phyloP scores from a whole-genome alignment of 352 stramenopile genomes.

The Phytophthora ohioensis region DNA sequence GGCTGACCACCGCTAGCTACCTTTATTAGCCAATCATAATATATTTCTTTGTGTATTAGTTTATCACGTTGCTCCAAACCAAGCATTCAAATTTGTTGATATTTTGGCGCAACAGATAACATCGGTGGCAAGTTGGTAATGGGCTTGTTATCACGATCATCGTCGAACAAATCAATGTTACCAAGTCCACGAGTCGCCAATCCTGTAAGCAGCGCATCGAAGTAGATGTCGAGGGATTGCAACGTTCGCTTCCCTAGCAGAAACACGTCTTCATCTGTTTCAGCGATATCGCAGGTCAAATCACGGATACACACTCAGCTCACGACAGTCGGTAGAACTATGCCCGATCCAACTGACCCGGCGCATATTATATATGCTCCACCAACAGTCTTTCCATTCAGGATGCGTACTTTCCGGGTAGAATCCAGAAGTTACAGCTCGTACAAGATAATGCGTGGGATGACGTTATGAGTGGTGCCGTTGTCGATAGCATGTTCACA shows the following conservation, averaged over 20 bases:
- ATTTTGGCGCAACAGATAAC: not conserved
- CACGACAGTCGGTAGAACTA: not conserved
- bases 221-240: slow-evolving; percentile 10
- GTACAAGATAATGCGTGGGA: not conserved
- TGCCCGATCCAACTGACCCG: not conserved
- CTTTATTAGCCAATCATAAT: too few relatives aligned
- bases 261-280: slow-evolving; percentile 1
- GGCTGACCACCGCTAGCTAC: too few relatives aligned
- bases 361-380: not conserved
- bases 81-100: too few relatives aligned
- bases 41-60: too few relatives aligned
- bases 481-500: not conserved
- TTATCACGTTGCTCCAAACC: too few relatives aligned
- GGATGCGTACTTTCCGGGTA: too few relatives aligned
- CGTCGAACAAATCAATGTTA: slow-evolving; percentile 8
- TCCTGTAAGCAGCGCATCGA: slow-evolving; percentile 5
- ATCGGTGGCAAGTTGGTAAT: not conserved
- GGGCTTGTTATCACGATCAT: slow-evolving; percentile 5
- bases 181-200: not conserved
- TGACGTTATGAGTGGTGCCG: slow-evolving; percentile 7
- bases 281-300: not conserved
- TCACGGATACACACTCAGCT: not conserved
- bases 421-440: not conserved
- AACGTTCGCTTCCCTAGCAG: slow-evolving; percentile 2
- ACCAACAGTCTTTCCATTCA: not conserved